phyloP scores from a whole-genome alignment of 2,329 filamentous ascomycete genomes.

The Mycosphaerella sp. region DNA sequence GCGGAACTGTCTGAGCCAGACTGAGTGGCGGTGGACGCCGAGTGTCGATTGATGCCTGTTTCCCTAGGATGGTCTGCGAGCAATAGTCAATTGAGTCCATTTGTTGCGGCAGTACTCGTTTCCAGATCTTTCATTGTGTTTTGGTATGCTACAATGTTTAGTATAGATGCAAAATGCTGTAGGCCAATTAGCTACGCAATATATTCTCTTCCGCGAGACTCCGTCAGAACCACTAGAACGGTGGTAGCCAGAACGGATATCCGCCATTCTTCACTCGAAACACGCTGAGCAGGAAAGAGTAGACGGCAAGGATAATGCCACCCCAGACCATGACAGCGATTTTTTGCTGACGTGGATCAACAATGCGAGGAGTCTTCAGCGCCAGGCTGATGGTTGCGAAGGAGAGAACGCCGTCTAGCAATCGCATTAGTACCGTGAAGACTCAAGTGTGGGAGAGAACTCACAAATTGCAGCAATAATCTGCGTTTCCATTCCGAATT shows the following conservation, averaged over 20 bases:
- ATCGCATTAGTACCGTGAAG: slow-evolving; percentile 13
- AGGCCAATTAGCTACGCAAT: not conserved
- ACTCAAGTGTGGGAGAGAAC: slow-evolving; percentile 35
- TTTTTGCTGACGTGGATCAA: slow-evolving; percentile 70
- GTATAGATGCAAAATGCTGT: not conserved
- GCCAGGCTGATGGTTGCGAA: slow-evolving; percentile 89
- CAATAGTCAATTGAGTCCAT: not conserved
- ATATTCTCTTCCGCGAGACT: slow-evolving; percentile 29
- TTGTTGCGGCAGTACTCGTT: not conserved
- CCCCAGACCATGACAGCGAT: slow-evolving; percentile 76
- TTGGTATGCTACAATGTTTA: not conserved
- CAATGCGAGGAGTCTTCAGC: slow-evolving; percentile 85
- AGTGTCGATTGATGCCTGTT: not conserved
- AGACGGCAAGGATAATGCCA: slow-evolving; percentile 69
- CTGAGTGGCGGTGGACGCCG: not conserved
- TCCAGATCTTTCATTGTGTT: not conserved
- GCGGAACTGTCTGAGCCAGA: not conserved
- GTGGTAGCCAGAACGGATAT: slow-evolving; percentile 90
- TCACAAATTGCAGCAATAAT: slow-evolving; percentile 90
- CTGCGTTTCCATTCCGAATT: slow-evolving; percentile 91
- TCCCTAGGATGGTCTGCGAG: not conserved
- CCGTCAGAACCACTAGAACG: slow-evolving; percentile 54
- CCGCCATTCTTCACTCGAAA: slow-evolving; percentile 93
- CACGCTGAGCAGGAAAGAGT: slow-evolving; percentile 89
- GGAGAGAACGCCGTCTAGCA: slow-evolving; percentile 66